A percentile compares a stretch with the other conserved stretches of the same genome.
Evolutionary conservation across 2,329 filamentous ascomycete genomes (phyloP).

Genomic region (Stagonosporopsis cucurbitacearum): DNA sequence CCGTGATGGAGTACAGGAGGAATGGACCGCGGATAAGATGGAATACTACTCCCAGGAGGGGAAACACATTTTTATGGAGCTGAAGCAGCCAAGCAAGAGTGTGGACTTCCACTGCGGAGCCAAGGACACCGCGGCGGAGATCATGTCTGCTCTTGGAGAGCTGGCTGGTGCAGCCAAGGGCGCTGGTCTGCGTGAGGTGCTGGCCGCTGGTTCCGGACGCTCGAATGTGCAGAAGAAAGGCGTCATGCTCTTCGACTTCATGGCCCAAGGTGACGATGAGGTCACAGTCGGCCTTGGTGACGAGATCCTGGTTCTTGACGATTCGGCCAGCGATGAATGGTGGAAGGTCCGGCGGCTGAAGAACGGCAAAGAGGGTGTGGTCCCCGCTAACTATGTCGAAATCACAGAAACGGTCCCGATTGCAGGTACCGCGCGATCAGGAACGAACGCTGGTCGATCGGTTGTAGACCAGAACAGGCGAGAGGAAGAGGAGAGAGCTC

Average conservation of each 20-base stretch:
- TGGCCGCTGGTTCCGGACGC: conserved; percentile 75
- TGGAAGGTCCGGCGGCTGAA: conserved; percentile 92
- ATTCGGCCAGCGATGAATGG: conserved; percentile 94
- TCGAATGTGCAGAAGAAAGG: conserved; percentile 75
- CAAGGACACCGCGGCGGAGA: conserved; percentile 95
- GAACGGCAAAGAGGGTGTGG: conserved; percentile 93
- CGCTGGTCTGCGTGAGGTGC: conserved; percentile 83
- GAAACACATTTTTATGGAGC: conserved; percentile 95
- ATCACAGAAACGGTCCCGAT: conserved; percentile 71
- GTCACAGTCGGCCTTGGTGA: conserved; percentile 90
- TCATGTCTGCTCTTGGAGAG: conserved; percentile 85
- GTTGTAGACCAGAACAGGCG: conserved; percentile 76
- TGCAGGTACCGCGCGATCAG: conserved; percentile 57
- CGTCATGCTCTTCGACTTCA: conserved; percentile 90
- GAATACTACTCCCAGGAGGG: conserved; percentile 98
- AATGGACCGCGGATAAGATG: conserved; percentile 94
- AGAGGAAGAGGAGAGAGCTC: conserved; percentile 84
- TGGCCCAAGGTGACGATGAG: conserved; percentile 95
- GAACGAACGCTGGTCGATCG: conserved; percentile 67
- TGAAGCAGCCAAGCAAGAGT: conserved; percentile 90
- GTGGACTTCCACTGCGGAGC: conserved; percentile 96
- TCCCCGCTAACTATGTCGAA: conserved; percentile 96
- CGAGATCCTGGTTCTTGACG: conserved; percentile 88
- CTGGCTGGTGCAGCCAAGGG: conserved; percentile 84
- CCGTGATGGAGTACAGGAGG: conserved; percentile 81